Conservation (phyloP, 2,329 filamentous ascomycete genomes). For the Cercospora citrullina region DNA sequence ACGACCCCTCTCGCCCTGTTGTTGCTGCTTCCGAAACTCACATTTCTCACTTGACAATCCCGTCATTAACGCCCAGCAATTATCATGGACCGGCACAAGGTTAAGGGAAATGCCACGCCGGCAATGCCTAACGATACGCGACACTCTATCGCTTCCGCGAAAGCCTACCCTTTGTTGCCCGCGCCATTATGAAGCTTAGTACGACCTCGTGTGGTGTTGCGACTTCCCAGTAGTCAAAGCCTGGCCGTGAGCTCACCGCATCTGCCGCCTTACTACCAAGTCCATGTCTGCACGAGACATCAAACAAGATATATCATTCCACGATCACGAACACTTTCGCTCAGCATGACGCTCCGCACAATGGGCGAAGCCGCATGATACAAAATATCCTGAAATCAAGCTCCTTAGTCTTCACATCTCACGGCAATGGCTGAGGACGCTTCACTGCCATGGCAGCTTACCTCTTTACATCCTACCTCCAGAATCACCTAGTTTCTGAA, state of each 20-base stretch:
- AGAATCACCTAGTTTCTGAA: too few species aligned
- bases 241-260: neutral
- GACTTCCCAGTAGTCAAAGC: neutral
- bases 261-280: neutral
- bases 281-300: neutral
- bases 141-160: neutral
- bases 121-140: neutral
- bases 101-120: neutral
- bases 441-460: neutral
- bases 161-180: neutral
- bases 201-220: neutral
- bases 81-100: neutral
- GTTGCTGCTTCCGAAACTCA: neutral
- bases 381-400: neutral
- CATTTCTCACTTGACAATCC: neutral
- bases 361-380: neutral
- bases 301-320: neutral
- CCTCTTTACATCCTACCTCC: too few species aligned
- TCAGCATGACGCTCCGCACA: neutral
- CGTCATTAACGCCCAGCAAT: neutral
- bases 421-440: neutral
- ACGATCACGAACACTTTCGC: neutral
- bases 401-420: neutral
- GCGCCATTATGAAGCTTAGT: neutral
- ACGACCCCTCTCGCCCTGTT: neutral